A percentile compares a stretch with the other conserved stretches of the same genome.
These are phyloP conservation scores for Salix caprea DNA, from an alignment of 345 rosid genomes.

Conservation along the genomic window DNA sequence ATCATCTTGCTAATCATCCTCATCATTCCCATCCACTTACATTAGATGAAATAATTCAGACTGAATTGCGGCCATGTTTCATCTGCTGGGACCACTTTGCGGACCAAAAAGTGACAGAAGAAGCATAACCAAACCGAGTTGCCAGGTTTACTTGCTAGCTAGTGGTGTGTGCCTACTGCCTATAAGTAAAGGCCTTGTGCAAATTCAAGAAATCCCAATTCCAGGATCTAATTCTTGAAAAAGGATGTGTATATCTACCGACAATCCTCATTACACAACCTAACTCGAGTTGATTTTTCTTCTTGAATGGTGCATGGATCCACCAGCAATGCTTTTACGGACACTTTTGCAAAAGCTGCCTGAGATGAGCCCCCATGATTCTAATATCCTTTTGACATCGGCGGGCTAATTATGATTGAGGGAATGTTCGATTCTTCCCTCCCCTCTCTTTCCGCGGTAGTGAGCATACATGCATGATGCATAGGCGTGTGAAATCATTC, in stretches of 20 bases:
- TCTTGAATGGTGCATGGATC: background rate
- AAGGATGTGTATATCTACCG: no score
- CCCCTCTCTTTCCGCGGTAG: background rate
- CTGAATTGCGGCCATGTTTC: slow-evolving; percentile 4
- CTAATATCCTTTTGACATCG: no score
- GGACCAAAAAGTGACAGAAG: slow-evolving; percentile 1
- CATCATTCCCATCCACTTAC: slow-evolving; percentile 12
- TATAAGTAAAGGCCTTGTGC: background rate
- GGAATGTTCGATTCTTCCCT: background rate
- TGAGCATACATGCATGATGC: no score
- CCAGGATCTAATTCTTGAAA: background rate
- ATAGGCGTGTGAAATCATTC: no score
- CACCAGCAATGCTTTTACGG: no score
- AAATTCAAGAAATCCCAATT: background rate
- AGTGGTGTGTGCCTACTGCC: background rate
- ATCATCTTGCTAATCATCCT: slow-evolving; percentile 4
- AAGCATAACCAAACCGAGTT: background rate
- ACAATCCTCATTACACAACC: background rate
- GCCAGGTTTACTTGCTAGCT: background rate
- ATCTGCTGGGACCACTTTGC: slow-evolving; percentile 16
- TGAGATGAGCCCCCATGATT: no score
- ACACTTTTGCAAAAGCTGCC: no score
- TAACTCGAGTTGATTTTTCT: background rate
- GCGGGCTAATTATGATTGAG: background rate
- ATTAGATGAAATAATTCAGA: slow-evolving; percentile 10